Evolutionary conservation across 495 filamentous ascomycete species (phyloP).

Genomic region (Penicillium bialowiezense): DNA sequence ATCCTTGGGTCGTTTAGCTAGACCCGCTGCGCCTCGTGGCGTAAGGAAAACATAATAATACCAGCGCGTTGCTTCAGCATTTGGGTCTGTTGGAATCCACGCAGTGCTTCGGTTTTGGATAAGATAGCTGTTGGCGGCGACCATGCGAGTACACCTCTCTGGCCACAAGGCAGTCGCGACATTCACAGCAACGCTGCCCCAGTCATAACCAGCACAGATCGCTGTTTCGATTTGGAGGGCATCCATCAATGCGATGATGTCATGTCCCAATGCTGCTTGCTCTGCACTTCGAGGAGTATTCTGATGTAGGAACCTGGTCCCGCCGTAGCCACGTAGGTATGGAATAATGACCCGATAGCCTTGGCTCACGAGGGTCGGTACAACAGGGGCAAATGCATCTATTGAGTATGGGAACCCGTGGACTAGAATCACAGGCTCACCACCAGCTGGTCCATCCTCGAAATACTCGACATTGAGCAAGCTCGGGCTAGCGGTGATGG

Average conservation of each 20-base stretch:
- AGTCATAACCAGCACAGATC: constrained; percentile 13
- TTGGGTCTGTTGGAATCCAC: constrained; percentile 6
- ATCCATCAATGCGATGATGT: constrained; percentile 14
- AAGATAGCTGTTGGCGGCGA: constrained; percentile 15
- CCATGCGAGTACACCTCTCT: constrained; percentile 11
- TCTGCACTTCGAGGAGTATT: constrained; percentile 17
- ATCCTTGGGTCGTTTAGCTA: constrained; percentile 3
- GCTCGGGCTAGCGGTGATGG: neutral
- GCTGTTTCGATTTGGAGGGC: constrained; percentile 9
- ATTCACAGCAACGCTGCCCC: constrained; percentile 11
- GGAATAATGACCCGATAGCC: constrained; percentile 26
- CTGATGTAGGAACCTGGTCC: constrained; percentile 17
- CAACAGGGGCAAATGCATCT: constrained; percentile 20
- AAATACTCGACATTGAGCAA: neutral
- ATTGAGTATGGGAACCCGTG: constrained; percentile 25
- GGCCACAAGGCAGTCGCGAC: constrained; percentile 10
- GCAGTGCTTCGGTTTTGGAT: constrained; percentile 14
- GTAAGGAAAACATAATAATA: constrained; percentile 8
- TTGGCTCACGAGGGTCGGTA: constrained; percentile 12
- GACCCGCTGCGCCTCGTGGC: constrained; percentile 6
- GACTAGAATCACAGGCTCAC: constrained; percentile 7
- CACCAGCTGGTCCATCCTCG: neutral
- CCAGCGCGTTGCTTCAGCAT: constrained; percentile 7
- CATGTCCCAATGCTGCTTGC: constrained; percentile 19
- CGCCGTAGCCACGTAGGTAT: constrained; percentile 22